Evolutionary conservation across 805 yeast species (phyloP).

Genomic region (Kodamaea sagamina): DNA sequence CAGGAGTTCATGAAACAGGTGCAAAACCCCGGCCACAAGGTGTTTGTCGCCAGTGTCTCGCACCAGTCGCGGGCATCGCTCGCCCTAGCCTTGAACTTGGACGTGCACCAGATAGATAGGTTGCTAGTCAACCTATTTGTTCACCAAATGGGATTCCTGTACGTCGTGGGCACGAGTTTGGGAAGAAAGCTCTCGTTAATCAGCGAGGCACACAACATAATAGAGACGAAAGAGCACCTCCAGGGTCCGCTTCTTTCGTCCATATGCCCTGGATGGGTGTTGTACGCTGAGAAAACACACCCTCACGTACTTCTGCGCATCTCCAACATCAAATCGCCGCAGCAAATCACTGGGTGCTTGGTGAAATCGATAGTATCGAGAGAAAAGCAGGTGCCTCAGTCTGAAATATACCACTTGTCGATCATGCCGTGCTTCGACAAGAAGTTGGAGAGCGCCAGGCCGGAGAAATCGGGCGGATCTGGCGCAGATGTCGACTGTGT

Average conservation of each 20-base stretch:
- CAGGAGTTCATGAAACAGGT: slow-evolving; percentile 68
- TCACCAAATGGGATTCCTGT: slow-evolving; percentile 62
- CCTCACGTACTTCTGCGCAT: slow-evolving; percentile 74
- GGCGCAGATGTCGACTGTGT: slow-evolving; percentile 86
- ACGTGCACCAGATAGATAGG: slow-evolving; percentile 60
- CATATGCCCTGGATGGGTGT: slow-evolving; percentile 94
- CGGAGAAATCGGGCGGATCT: slow-evolving; percentile 49
- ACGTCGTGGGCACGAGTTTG: slow-evolving; percentile 80
- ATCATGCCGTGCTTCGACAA: slow-evolving; percentile 98
- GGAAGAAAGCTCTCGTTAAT: slow-evolving; percentile 70
- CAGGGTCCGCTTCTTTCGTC: slow-evolving; percentile 61
- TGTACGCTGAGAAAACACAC: slow-evolving; percentile 94
- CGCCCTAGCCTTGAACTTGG: slow-evolving; percentile 61
- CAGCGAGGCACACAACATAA: slow-evolving; percentile 42
- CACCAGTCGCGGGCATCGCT: slow-evolving; percentile 86
- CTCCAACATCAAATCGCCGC: slow-evolving; percentile 83
- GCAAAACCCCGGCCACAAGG: slow-evolving; percentile 34
- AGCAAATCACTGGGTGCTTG: slow-evolving; percentile 84
- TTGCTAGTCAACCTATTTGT: slow-evolving; percentile 57
- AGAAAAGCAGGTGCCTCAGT: slow-evolving; percentile 30
- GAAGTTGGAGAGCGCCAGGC: slow-evolving; percentile 89
- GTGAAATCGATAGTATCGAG: slow-evolving; percentile 54
- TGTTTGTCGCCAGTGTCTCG: slow-evolving; percentile 74
- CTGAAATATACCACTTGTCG: slow-evolving; percentile 71
- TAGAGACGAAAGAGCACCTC: slow-evolving; percentile 46